Base-by-base conservation (phyloP, 176 grass and related monocot genomes). In the Alloteropsis semialata region DNA sequence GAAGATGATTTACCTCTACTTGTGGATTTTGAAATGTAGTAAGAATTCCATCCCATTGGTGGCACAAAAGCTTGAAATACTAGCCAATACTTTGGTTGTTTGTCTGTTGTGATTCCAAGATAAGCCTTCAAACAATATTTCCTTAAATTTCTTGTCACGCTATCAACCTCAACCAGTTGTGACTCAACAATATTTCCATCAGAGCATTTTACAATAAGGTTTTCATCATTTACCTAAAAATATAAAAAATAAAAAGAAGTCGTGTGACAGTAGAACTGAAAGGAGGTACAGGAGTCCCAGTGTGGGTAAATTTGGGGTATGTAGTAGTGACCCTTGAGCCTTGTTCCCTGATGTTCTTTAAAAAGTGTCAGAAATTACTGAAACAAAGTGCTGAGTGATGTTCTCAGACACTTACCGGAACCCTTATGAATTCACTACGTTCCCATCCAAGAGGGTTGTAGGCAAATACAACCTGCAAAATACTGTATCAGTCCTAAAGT, bases 371-470 rank as follows among this genome's bases (percentile, higher is more conserved):
- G 29, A 74, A 90, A 62, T 32, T 68, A 58, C 37, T 62, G 48
- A 58, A n/a, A n/a, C n/a, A n/a, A n/a, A 60, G 8, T 22, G 37
- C 34, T 74, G 48, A 49, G 10, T 36, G 67, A 15, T 74, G 34
- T 33, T 24, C 79, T 81, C 16, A 85, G 22, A 57, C 7, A 25
- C 93, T 88, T 76, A 95, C 93, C 15, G 93, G 93, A 83, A 95
- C 86, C 50, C 90, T 88, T 82, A 95, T 88, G 56, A 84, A 90
- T 77, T 95, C 90, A 69, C 58, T 88, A 14, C 67, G 88, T 48
- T 92, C 70, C 93, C 93, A 95, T 88, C 90, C 93, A 84, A 95
- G 90, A 90, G 93, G 87, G 72, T 92, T 95, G 76, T 95, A 95
- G 44, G 36, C 82, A 84, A 92, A 79, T 67, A 95, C 45, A 36